A percentile compares a stretch with the other conserved stretches of the same genome.
These are phyloP conservation scores for Nymphaea thermarum DNA, from an alignment of 164 flowering plant genomes.

Conservation along the genomic window DNA sequence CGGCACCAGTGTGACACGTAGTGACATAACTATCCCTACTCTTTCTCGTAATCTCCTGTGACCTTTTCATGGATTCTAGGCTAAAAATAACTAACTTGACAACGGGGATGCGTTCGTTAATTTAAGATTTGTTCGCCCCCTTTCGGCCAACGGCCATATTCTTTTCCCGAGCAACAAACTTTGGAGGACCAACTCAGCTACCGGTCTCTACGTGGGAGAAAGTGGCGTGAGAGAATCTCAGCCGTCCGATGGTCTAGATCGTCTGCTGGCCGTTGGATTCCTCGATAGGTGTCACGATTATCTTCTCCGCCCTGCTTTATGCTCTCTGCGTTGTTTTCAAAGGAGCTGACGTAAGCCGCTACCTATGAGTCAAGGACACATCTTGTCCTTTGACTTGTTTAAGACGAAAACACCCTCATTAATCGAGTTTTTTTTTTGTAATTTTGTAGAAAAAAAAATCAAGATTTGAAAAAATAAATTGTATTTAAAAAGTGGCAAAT, in stretches of 20 bases:
- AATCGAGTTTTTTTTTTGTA: too few relatives aligned
- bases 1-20: not conserved
- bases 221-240: not conserved
- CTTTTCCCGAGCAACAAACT: not conserved
- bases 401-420: too few relatives aligned
- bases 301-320: too few relatives aligned
- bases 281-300: not conserved
- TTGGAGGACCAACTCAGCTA: not conserved
- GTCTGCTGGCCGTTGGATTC: not conserved
- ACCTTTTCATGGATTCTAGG: not conserved
- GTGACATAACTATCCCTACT: not conserved
- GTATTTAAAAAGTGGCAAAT: too few relatives aligned
- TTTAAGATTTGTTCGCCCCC: not conserved
- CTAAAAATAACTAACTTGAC: not conserved
- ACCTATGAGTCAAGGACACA: too few relatives aligned
- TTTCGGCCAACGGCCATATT: not conserved
- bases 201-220: not conserved
- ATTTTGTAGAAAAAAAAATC: too few relatives aligned
- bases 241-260: not conserved
- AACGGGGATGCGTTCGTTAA: not conserved
- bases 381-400: too few relatives aligned
- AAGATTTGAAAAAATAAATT: too few relatives aligned
- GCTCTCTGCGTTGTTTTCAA: too few relatives aligned
- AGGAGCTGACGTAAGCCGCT: too few relatives aligned
- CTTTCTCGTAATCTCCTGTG: not conserved